Conservation (phyloP, 306 rosid species). For the Senna tora region DNA sequence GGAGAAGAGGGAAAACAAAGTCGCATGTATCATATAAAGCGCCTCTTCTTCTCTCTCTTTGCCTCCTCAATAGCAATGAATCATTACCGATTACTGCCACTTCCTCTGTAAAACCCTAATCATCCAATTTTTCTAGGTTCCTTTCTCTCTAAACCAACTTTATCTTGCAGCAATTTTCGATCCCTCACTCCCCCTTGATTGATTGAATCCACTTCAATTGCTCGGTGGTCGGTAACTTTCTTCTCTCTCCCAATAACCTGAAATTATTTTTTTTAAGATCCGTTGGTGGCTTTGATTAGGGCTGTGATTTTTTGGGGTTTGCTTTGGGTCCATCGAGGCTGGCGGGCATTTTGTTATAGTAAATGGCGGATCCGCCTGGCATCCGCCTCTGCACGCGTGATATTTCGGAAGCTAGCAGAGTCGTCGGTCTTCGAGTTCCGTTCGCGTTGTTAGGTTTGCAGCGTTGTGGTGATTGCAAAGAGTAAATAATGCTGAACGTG, state of each 20-base stretch:
- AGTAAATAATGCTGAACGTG: constrained; percentile 93
- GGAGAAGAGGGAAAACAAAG: not conserved
- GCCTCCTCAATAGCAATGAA: constrained; percentile 21
- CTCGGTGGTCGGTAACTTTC: constrained; percentile 9
- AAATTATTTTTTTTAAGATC: constrained; percentile 46
- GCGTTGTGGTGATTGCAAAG: constrained; percentile 48
- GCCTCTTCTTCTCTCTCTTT: not conserved
- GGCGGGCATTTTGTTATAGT: constrained; percentile 66
- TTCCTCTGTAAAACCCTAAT: constrained; percentile 83
- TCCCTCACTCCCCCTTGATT: constrained; percentile 35
- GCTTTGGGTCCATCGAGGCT: constrained; percentile 52
- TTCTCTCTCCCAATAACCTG: not conserved
- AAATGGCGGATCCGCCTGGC: constrained; percentile 93
- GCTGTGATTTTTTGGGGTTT: constrained; percentile 35
- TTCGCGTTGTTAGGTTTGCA: constrained; percentile 47
- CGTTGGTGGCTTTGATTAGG: constrained; percentile 32
- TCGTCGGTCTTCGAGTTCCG: constrained; percentile 29
- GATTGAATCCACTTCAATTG: constrained; percentile 38
- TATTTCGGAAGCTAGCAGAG: constrained; percentile 39
- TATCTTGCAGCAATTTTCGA: constrained; percentile 36
- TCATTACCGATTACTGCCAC: constrained; percentile 49
- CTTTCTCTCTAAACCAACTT: not conserved
- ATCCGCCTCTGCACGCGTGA: constrained; percentile 50
- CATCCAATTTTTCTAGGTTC: constrained; percentile 32
- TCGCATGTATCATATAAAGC: constrained; percentile 34